Conservation (phyloP, 805 yeast species). For the Monosporozyma unispora region DNA sequence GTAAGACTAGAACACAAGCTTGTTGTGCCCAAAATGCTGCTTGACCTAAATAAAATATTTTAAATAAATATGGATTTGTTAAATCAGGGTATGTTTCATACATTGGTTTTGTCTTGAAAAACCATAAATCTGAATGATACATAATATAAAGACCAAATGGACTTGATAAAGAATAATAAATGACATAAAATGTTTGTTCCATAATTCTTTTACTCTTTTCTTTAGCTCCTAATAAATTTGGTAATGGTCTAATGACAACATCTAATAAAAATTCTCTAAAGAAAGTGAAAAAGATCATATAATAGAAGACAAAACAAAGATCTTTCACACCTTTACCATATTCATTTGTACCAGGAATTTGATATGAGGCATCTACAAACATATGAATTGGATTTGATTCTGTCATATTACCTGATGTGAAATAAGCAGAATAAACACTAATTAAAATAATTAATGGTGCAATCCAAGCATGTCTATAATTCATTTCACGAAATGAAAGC, state of each 20-base stretch:
- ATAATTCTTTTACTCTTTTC: conserved; percentile 68
- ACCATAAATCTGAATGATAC: conserved; percentile 81
- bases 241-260: conserved; percentile 63
- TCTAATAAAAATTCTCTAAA: conserved; percentile 88
- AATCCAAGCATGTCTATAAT: conserved; percentile 60
- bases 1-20: conserved; percentile 69
- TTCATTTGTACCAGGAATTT: conserved; percentile 45
- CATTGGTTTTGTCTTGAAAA: conserved; percentile 74
- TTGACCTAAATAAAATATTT: conserved; percentile 78
- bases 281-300: conserved; percentile 83
- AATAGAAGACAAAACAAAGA: conserved; percentile 65
- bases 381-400: conserved; percentile 51
- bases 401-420: conserved; percentile 49
- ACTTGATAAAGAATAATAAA: conserved; percentile 75
- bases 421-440: conserved; percentile 36
- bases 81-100: conserved; percentile 77
- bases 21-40: conserved; percentile 98
- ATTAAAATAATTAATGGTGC: conserved; percentile 47
- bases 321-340: conserved; percentile 88
- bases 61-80: conserved; percentile 59
- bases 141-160: conserved; percentile 86
- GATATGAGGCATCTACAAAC: conserved; percentile 59
- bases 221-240: conserved; percentile 39
- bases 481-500: conserved; percentile 46
- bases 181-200: conserved; percentile 83